phyloP scores from a whole-genome alignment of 305 asterid species.

The Solanum chacoense region DNA sequence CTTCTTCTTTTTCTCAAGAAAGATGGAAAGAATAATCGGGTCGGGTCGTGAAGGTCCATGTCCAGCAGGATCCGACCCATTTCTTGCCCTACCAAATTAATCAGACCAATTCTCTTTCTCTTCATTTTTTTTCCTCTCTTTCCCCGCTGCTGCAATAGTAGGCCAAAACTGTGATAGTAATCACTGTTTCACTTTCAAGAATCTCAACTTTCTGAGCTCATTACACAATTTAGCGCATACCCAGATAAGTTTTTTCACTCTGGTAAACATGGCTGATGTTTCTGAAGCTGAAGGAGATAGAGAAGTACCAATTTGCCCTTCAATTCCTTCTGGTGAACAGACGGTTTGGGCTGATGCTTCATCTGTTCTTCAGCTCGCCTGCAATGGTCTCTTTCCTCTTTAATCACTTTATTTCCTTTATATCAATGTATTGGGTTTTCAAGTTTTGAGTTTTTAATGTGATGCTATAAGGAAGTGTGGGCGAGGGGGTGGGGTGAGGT shows the following conservation, averaged over 20 bases:
- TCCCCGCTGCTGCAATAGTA: neutral
- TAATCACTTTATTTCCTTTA: constrained; percentile 1
- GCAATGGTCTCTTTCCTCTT: constrained; percentile 21
- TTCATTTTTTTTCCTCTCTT: neutral
- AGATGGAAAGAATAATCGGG: neutral
- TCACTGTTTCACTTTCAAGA: neutral
- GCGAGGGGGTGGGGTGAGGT: too few relatives aligned
- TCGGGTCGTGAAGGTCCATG: neutral
- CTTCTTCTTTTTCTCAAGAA: neutral
- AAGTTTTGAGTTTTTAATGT: constrained; percentile 2
- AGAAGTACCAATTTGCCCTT: constrained; percentile 33
- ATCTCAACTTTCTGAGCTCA: neutral
- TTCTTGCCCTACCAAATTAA: neutral
- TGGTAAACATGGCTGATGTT: neutral
- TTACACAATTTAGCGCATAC: neutral
- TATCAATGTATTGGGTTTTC: neutral
- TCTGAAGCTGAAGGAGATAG: constrained; percentile 21
- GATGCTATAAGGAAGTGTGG: neutral
- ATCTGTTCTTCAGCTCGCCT: constrained; percentile 51
- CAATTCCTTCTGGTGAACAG: constrained; percentile 59
- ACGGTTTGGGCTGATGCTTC: constrained; percentile 82
- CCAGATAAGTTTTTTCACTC: neutral
- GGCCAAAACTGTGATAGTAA: neutral
- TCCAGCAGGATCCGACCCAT: neutral
- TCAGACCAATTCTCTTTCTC: neutral